Conservation (phyloP, 2,329 filamentous ascomycete species). For the Talaromyces sp. region DNA sequence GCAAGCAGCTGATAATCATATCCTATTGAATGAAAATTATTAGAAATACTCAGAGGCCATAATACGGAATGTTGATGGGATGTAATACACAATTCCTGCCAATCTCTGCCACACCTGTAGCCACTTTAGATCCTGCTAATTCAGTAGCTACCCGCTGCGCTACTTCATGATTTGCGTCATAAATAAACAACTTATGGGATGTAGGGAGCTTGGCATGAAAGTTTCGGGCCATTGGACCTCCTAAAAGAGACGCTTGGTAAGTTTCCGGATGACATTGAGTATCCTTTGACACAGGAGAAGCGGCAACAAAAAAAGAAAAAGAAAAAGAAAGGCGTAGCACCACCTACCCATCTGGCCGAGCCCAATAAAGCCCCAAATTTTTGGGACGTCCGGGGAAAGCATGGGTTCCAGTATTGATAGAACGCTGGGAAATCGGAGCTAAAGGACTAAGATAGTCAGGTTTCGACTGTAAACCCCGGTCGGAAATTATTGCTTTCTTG, state of each 20-base stretch:
- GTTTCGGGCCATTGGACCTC: slow-evolving; percentile 2
- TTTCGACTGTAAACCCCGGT: too few species aligned
- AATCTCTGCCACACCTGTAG: slow-evolving; percentile 2
- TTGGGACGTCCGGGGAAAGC: neutral
- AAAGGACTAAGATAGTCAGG: too few species aligned
- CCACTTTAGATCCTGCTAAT: neutral
- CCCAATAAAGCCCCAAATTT: slow-evolving; percentile 1
- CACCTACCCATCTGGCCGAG: slow-evolving; percentile 6
- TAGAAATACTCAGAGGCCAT: neutral
- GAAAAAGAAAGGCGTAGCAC: neutral
- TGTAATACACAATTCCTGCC: neutral
- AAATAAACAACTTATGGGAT: neutral
- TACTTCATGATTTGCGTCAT: slow-evolving; percentile 1
- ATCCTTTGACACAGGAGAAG: neutral
- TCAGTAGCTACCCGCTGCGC: slow-evolving; percentile 2
- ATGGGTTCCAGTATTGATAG: neutral
- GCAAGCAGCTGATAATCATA: slow-evolving; percentile 3
- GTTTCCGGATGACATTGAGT: neutral
- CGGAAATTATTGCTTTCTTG: too few species aligned
- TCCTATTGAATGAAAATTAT: neutral
- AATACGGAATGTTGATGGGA: neutral
- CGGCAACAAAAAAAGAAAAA: neutral
- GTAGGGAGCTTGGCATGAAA: slow-evolving; percentile 3
- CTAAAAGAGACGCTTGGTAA: neutral
- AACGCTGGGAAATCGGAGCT: too few species aligned